Base-by-base conservation (phyloP, 2,329 filamentous ascomycete genomes). In the Lasiodiplodia gonubiensis region DNA sequence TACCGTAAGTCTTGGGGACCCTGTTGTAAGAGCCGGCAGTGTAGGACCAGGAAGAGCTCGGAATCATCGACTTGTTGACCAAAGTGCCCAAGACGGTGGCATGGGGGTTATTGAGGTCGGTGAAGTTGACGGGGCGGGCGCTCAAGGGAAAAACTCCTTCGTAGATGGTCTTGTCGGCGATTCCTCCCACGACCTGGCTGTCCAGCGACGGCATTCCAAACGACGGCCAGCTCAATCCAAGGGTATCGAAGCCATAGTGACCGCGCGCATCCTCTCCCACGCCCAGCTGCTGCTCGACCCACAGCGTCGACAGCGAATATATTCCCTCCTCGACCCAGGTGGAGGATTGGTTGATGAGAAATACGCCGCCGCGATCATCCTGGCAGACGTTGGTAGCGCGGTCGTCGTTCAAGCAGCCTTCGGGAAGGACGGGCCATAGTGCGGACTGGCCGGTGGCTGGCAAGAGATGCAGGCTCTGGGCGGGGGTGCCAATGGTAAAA, bases 141-240 rank as follows among this genome's bases (percentile, higher is more conserved):
- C 76, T 76, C 12, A 83, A 69, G 0, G 79, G 78, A 4, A 83
- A 72, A 7, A 69, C 67, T 6, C 81, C 81, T 2, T 81, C 67
- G 66, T 74, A 80, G 70, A 79, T 80, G 63, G 75, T 70, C 39
- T 74, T 72, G 2, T 74, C 73, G 1, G 72, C 72, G 25, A 80
- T 76, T 2, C 75, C 75, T 18, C 76, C 80, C 3, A 82, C 71
- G 33, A 80, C 72, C 69, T 79, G 76, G 64, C 76, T 72, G 10
- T 74, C 67, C 37, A 80, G 53, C 14, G 70, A 70, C 10, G 74
- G 71, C 30, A 72, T 10, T 7, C 70, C 71, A 39, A 72, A 70
- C 4, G 70, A 72, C 4, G 66, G 65, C 72, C 75, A 76, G 18
- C 75, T 73, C 35, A 79, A 69, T 5, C 69, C 70, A 35, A 81